A percentile compares a stretch with the other conserved stretches of the same genome.
Conservation (phyloP, 2,329 filamentous ascomycete genomes). For the Sporothrix euskadiensis region DNA sequence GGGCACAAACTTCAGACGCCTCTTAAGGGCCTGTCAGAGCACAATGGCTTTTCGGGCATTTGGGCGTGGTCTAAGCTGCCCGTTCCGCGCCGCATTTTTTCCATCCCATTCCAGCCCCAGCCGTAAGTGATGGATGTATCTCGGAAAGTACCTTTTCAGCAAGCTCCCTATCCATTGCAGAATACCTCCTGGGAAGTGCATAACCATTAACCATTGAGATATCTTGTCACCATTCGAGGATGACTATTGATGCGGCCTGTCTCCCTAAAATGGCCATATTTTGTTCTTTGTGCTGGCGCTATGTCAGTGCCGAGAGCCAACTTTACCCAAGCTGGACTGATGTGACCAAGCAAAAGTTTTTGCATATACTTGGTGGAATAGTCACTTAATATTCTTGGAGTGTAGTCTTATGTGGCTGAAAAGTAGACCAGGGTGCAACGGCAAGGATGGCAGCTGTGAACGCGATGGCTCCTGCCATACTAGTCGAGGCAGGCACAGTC, state of each 20-base stretch:
- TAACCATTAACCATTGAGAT: neutral
- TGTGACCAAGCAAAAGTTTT: neutral
- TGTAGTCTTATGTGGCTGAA: neutral
- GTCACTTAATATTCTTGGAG: neutral
- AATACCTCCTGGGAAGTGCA: neutral
- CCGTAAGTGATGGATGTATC: neutral
- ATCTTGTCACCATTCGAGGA: neutral
- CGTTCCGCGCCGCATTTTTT: neutral
- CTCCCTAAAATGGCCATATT: conserved; percentile 6
- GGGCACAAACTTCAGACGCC: neutral
- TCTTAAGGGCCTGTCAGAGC: neutral
- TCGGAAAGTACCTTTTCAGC: neutral
- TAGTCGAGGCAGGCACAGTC: neutral
- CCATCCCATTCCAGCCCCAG: neutral
- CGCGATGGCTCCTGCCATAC: neutral
- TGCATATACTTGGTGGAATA: no score
- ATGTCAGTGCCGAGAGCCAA: neutral
- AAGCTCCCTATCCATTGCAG: neutral
- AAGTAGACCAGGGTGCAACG: neutral
- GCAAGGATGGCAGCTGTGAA: neutral
- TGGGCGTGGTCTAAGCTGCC: neutral
- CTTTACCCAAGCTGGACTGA: neutral
- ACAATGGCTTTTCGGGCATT: neutral
- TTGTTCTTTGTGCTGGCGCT: neutral
- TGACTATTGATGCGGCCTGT: neutral